These are phyloP conservation scores for maize (Zea mays) DNA, from an alignment of 176 grass and related monocot species.

Conservation along the genomic window DNA sequence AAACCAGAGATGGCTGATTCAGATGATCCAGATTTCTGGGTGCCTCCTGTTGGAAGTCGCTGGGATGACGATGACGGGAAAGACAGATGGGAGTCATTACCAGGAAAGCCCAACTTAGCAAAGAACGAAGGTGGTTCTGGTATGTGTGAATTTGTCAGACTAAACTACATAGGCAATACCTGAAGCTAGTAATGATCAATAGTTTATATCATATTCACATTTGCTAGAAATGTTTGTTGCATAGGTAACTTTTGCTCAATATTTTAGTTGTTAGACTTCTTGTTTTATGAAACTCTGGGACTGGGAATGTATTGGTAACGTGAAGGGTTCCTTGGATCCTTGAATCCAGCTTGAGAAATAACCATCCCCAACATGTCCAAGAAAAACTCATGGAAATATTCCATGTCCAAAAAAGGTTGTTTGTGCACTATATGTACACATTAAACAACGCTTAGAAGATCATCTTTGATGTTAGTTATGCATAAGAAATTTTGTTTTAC, in stretches of 20 bases:
- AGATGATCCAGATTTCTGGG: constrained; percentile 76
- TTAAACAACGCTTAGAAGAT: background rate
- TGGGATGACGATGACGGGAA: constrained; percentile 88
- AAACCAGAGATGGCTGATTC: constrained; percentile 49
- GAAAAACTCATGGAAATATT: background rate
- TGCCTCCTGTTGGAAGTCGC: constrained; percentile 66
- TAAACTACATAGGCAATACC: constrained; percentile 25
- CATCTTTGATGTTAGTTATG: background rate
- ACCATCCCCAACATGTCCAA: background rate
- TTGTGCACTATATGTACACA: constrained; percentile 2
- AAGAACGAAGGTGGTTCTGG: constrained; percentile 35
- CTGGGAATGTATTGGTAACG: background rate
- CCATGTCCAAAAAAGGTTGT: background rate
- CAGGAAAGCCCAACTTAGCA: constrained; percentile 22
- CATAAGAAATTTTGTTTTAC: background rate
- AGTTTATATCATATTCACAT: background rate
- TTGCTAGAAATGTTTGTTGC: background rate
- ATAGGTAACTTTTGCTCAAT: background rate
- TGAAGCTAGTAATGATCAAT: background rate
- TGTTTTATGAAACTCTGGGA: background rate
- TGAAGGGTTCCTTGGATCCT: background rate
- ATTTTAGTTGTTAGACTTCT: constrained; percentile 18
- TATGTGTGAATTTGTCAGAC: constrained; percentile 17
- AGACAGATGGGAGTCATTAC: constrained; percentile 59
- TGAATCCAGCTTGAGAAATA: background rate